Evolutionary conservation across 2,329 filamentous ascomycete genomes (phyloP).

Genomic region (Neofusicoccum cordaticola): DNA sequence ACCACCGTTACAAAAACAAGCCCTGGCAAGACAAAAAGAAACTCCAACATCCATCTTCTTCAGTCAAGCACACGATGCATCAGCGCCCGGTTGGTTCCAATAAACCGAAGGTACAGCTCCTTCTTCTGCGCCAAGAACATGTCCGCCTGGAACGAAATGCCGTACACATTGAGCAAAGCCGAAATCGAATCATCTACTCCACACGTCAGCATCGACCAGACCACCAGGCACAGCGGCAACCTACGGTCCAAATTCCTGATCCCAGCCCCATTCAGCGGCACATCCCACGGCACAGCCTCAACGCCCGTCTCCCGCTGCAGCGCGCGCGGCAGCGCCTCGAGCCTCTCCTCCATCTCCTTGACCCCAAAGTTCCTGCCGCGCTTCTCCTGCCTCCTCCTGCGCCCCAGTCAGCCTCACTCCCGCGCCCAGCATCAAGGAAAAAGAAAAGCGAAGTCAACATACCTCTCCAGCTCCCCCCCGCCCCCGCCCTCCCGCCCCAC

Average conservation of each 20-base stretch:
- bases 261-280: background rate
- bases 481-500: background rate
- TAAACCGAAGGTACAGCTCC: slow-evolving; percentile 25
- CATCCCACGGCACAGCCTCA: background rate
- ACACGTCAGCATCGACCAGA: too few relatives aligned
- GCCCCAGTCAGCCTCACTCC: background rate
- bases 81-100: slow-evolving; percentile 25
- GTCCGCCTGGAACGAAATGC: slow-evolving; percentile 24
- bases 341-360: background rate
- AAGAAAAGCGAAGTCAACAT: background rate
- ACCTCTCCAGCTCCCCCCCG: slow-evolving; percentile 4
- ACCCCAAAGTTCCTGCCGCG: background rate
- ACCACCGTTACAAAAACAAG: too few relatives aligned
- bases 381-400: background rate
- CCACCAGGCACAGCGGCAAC: background rate
- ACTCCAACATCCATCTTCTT: background rate
- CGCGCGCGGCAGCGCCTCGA: background rate
- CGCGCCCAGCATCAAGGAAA: background rate
- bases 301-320: background rate
- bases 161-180: slow-evolving; percentile 23
- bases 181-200: background rate
- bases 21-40: too few relatives aligned
- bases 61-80: slow-evolving; percentile 28
- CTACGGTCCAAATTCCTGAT: background rate
- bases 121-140: slow-evolving; percentile 29